Base-by-base conservation (phyloP, 1,284 basidiomycete species). In the Puccinia horiana region DNA sequence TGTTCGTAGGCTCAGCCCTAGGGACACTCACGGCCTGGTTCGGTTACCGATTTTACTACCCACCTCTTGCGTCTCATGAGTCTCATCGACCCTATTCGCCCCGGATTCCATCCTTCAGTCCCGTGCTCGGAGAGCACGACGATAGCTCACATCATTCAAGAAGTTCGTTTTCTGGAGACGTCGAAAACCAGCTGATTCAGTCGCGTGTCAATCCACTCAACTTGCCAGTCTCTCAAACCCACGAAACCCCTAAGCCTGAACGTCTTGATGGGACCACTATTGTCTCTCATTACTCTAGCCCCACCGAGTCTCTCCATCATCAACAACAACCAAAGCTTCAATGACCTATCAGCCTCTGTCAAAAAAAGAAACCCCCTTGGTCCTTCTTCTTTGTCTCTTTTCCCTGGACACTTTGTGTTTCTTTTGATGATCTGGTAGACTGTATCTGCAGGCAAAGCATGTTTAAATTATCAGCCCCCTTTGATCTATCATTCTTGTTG, bases 81-180 rank as follows among this genome's bases (percentile, higher is more conserved):
- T 92, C 91, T 29, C 93, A 96, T 85, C 90, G 90, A 11, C 93
- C 94, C 0, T 91, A 93, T 86, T 90, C 93, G 1, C 94, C 94
- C 11, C 91, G 87, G n/a, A 84, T 85, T 12, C 49, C 70, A 23
- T 73, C 70, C 3, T 20, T 35, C 1, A 37, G 1, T 29, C 14
- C 47, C 6, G 9, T 44, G 9, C 1, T 47, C 2, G 52, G 18
- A 32, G 70, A 54, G 2, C 47, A 73, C 14, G 70, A 73, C 42
- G 26, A 73, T 54, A 26, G 23, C 49, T 73, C 70, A 16, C 47
- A 52, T 2, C 47, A 73, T 73, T 73, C 70, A 8, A 29, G 29
- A 14, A 54, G 47, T 35, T 73, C 70, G 1, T 73, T 73, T n/a
- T 12, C 29, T 29, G 70, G 70, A 2, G 70, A 73, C 23, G 47